phyloP scores from a whole-genome alignment of 1,284 basidiomycete species.

The Fereydounia khargensis region DNA sequence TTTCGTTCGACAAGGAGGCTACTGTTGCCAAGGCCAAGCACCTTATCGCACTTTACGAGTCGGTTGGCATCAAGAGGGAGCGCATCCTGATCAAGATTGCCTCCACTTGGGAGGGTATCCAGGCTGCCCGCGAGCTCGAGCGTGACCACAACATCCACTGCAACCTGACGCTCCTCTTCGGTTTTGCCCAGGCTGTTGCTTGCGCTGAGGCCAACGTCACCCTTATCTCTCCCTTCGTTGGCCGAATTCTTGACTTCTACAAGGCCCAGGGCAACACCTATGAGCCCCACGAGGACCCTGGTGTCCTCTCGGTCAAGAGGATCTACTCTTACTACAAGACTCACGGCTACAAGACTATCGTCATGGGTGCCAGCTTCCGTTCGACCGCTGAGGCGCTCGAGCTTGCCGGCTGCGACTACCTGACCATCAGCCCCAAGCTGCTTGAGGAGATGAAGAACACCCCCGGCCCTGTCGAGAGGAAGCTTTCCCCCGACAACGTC shows the following conservation, averaged over 20 bases:
- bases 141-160: slow-evolving; percentile 83
- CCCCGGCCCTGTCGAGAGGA: slow-evolving; percentile 74
- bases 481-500: slow-evolving; percentile 72
- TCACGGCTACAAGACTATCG: slow-evolving; percentile 95
- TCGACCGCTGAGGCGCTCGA: slow-evolving; percentile 88
- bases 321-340: slow-evolving; percentile 99
- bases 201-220: slow-evolving; percentile 97
- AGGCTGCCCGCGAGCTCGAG: slow-evolving; percentile 95
- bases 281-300: slow-evolving; percentile 73
- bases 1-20: slow-evolving; percentile 91
- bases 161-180: slow-evolving; percentile 98
- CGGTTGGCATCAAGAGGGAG: slow-evolving; percentile 83
- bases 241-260: slow-evolving; percentile 64
- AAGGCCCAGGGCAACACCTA: slow-evolving; percentile 55
- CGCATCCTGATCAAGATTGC: slow-evolving; percentile 95
- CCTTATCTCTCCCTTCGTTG: slow-evolving; percentile 98
- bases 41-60: slow-evolving; percentile 90
- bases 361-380: slow-evolving; percentile 97
- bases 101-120: slow-evolving; percentile 99
- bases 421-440: slow-evolving; percentile 87
- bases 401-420: slow-evolving; percentile 88
- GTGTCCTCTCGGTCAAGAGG: slow-evolving; percentile 89
- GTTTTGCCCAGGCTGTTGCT: slow-evolving; percentile 95
- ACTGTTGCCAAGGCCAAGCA: slow-evolving; percentile 82
- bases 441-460: slow-evolving; percentile 90